Evolutionary conservation across 495 filamentous ascomycete species (phyloP).

Genomic region (Lophium mytilinum): DNA sequence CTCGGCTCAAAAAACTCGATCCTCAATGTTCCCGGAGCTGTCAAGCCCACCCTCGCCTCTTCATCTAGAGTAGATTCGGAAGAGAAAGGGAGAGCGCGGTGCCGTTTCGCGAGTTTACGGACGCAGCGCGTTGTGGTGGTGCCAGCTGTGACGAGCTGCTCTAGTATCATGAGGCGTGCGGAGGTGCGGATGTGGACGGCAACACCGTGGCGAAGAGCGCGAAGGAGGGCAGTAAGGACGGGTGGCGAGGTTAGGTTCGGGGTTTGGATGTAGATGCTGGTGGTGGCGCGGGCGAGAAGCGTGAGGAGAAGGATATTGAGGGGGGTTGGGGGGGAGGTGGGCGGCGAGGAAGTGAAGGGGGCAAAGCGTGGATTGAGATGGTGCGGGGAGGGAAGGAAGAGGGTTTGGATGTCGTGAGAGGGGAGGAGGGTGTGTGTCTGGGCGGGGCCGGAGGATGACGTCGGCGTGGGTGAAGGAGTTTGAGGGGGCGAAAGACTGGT

Average conservation of each 20-base stretch:
- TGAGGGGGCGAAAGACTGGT: constrained; percentile 37
- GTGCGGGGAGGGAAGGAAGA: constrained; percentile 62
- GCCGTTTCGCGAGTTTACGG: constrained; percentile 42
- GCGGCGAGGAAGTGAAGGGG: constrained; percentile 36
- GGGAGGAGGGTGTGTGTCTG: background rate
- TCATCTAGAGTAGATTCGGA: background rate
- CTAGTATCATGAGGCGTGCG: constrained; percentile 59
- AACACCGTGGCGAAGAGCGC: constrained; percentile 47
- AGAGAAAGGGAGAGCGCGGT: constrained; percentile 27
- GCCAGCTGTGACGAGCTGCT: constrained; percentile 63
- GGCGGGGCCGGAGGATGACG: background rate
- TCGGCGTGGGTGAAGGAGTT: background rate
- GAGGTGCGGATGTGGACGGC: constrained; percentile 56
- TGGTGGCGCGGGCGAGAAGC: constrained; percentile 43
- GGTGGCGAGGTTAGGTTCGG: constrained; percentile 60
- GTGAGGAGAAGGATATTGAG: constrained; percentile 55
- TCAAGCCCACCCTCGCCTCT: constrained; percentile 5
- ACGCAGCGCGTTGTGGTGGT: constrained; percentile 55
- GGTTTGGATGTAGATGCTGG: constrained; percentile 56
- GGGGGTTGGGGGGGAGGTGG: constrained; percentile 51
- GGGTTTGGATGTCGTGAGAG: constrained; percentile 31
- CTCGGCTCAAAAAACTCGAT: constrained; percentile 46
- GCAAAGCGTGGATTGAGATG: constrained; percentile 51
- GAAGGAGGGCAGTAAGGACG: constrained; percentile 47
- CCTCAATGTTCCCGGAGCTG: constrained; percentile 24